Evolutionary conservation across 495 filamentous ascomycete species (phyloP).

Genomic region (Glonium stellatum): DNA sequence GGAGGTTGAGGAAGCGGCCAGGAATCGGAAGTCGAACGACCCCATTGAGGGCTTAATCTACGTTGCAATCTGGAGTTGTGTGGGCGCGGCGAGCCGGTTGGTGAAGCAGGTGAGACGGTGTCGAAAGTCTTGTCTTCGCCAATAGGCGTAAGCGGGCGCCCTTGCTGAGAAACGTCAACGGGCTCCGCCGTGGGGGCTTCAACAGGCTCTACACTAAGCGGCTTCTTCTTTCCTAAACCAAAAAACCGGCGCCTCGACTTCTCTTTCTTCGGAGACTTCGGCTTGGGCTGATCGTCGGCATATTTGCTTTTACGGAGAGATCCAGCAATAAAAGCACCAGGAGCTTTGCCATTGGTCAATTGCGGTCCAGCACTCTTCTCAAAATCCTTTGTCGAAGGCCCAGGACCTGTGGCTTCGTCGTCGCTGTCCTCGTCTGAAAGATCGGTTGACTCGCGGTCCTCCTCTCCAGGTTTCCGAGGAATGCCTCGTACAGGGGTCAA

Average conservation of each 20-base stretch:
- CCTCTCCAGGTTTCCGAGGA: conserved; percentile 50
- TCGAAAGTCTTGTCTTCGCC: conserved; percentile 17
- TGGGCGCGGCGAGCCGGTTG: background rate
- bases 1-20: conserved; percentile 30
- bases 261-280: conserved; percentile 13
- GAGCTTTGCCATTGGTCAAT: conserved; percentile 22
- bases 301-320: conserved; percentile 24
- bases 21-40: conserved; percentile 22
- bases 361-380: conserved; percentile 17
- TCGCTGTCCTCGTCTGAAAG: conserved; percentile 53
- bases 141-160: conserved; percentile 22
- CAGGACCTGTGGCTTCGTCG: conserved; percentile 18
- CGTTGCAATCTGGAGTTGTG: conserved; percentile 28
- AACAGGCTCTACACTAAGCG: background rate
- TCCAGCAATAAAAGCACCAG: conserved; percentile 17
- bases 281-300: conserved; percentile 16
- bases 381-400: conserved; percentile 16
- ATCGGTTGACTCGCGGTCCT: conserved; percentile 57
- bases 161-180: conserved; percentile 7
- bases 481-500: conserved; percentile 60
- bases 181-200: conserved; percentile 4
- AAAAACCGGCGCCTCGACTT: conserved; percentile 32
- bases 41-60: conserved; percentile 22
- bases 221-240: conserved; percentile 34
- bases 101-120: background rate